These are phyloP conservation scores for Rhododendron ferrugineum DNA, from an alignment of 148 eudicot species.

Conservation along the genomic window DNA sequence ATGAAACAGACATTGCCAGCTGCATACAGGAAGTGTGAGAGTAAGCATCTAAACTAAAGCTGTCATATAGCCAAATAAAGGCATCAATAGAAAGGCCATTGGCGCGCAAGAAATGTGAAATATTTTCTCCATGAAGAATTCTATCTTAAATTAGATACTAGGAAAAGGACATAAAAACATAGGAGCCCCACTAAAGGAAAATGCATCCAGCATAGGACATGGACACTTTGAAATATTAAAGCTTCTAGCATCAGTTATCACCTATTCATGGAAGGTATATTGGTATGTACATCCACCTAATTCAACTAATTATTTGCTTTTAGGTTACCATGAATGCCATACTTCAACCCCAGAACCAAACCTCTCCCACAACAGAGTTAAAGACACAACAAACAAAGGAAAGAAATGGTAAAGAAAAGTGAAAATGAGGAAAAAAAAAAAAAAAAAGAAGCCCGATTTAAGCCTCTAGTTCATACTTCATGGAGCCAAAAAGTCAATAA, in stretches of 20 bases:
- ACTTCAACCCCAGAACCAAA: not conserved
- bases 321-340: not conserved
- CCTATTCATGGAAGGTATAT: not conserved
- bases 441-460: not conserved
- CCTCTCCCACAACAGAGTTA: not conserved
- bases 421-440: not conserved
- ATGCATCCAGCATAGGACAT: not conserved
- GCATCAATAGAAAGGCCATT: not conserved
- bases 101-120: not conserved
- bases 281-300: not conserved
- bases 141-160: not conserved
- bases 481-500: not conserved
- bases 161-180: not conserved
- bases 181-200: not conserved
- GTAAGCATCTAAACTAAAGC: not conserved
- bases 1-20: conserved; percentile 65
- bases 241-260: not conserved
- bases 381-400: not conserved
- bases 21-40: conserved; percentile 34
- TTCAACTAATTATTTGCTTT: not conserved
- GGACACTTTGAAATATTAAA: not conserved
- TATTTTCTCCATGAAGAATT: not conserved
- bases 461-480: not conserved
- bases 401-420: not conserved
- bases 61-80: not conserved